phyloP scores from a whole-genome alignment of 805 yeast genomes.

The Pichia scutulata region DNA sequence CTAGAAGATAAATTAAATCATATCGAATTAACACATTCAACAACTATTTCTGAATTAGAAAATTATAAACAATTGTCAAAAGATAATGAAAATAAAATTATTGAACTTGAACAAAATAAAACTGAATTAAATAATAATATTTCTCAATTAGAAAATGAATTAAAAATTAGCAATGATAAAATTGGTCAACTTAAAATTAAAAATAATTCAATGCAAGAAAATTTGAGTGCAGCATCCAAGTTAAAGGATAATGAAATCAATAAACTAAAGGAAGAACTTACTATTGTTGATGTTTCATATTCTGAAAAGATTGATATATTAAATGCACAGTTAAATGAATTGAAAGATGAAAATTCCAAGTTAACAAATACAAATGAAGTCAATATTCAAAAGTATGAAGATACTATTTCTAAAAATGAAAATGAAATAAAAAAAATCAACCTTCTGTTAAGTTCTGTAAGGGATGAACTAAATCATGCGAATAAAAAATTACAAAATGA shows the following conservation, averaged over 20 bases:
- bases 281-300: not conserved
- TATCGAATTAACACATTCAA: not conserved
- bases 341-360: not conserved
- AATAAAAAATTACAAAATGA: not conserved
- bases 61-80: not conserved
- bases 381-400: not conserved
- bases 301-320: not conserved
- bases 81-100: not conserved
- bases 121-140: not conserved
- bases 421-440: not conserved
- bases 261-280: not conserved
- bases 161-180: not conserved
- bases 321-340: not conserved
- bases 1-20: not conserved
- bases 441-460: not conserved
- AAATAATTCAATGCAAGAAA: not conserved
- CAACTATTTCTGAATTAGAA: not conserved
- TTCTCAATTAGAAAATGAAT: not conserved
- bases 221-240: not conserved
- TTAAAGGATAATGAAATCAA: not conserved
- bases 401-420: not conserved
- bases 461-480: not conserved
- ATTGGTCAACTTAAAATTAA: not conserved
- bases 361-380: not conserved
- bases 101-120: not conserved